Evolutionary conservation across 176 grass and related monocot genomes (phyloP).

Genomic region (Rhynchospora tenuis): DNA sequence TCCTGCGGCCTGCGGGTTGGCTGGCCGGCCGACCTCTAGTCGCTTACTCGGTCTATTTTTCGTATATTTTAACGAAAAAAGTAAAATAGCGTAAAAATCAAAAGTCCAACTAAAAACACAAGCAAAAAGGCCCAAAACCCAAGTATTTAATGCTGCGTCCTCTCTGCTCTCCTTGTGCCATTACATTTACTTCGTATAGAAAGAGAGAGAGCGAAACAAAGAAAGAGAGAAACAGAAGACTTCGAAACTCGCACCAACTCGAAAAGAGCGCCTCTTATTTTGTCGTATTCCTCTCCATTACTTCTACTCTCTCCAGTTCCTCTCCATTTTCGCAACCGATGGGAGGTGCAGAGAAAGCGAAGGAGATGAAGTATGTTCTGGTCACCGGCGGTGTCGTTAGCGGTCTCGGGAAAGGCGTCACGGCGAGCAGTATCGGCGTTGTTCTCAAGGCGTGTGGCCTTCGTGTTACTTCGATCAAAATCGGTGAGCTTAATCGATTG

Average conservation of each 20-base stretch:
- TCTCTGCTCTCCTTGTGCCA: background rate
- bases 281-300: background rate
- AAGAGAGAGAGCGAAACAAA: background rate
- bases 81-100: too few relatives aligned
- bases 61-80: too few relatives aligned
- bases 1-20: too few relatives aligned
- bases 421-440: slow-evolving; percentile 42
- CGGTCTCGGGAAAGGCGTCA: slow-evolving; percentile 34
- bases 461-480: slow-evolving; percentile 40
- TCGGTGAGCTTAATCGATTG: slow-evolving; percentile 17
- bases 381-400: slow-evolving; percentile 25
- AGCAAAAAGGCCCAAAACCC: background rate
- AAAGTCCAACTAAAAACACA: too few relatives aligned
- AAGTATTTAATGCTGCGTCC: slow-evolving; percentile 3
- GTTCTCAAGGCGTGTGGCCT: slow-evolving; percentile 42
- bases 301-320: background rate
- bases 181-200: background rate
- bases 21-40: too few relatives aligned
- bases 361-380: slow-evolving; percentile 27
- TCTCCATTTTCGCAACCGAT: background rate
- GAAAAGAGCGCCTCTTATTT: background rate
- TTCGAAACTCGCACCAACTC: background rate
- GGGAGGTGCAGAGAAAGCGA: background rate
- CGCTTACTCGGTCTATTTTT: too few relatives aligned
- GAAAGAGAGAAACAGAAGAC: background rate